Base-by-base conservation (phyloP, 345 rosid genomes). In the Lepidium didymum region DNA sequence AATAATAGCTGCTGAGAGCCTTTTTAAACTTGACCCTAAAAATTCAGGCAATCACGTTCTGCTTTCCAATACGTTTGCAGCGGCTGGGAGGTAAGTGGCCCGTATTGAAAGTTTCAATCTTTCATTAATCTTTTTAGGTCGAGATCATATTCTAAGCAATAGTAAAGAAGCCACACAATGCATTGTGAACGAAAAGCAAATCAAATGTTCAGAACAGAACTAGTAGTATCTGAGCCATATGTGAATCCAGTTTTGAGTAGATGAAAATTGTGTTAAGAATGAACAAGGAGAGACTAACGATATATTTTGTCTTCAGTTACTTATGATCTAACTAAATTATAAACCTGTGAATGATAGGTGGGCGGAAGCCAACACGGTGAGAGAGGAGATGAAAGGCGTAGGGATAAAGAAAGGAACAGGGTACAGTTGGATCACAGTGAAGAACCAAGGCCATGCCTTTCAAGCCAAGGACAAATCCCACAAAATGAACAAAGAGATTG, bases 401-500 rank as follows among this genome's bases (percentile, higher is more conserved):
- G 91, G 96, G 46, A 81, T 92, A 31, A 92, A 80, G 78, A 92
- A 92, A 76, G 90, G 85, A 49, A 73, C 83, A 5, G 97, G 98
- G 23, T 88, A 76, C 78, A 92, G 97, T 74, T 90, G 97, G 98
- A 79, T 92, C 59, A 69, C 86, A 2, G 85, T 78, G 8, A 84
- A 88, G 83, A 82, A 86, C 65, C 76, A 61, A 68, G 75, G 90
- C 65, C 96, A 90, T 51, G 58, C 76, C 47, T 92, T 92, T 78
- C 98, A 83, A 75, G 97, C 98, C 7, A 92, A 90, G 69, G 96
- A 90, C 76, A 81, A 77, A 40, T 81, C 83, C 64, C 92, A 90
- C 21, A 78, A 41, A 53, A 81, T 81, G 79, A 90, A 83, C 73
- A 49, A 80, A 0, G 87, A 90, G 79, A 90, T 88, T 70, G 86